phyloP scores from a whole-genome alignment of 345 rosid genomes.

The Raphanus raphanistrum region DNA sequence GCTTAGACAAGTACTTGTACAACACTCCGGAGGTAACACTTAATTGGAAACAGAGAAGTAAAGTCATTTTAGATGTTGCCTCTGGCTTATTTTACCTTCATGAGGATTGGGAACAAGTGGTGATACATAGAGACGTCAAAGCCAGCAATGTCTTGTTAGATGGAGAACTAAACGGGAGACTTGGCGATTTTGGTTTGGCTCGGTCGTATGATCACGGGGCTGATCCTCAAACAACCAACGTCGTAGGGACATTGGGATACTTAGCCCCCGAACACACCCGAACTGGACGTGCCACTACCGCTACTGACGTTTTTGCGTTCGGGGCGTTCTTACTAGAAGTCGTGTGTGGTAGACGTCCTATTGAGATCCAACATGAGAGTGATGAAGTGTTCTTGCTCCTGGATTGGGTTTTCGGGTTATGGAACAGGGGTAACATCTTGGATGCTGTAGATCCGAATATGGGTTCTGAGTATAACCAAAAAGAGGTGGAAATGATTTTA shows the following conservation, averaged over 20 bases:
- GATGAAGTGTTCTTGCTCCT: neutral
- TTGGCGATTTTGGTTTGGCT: neutral
- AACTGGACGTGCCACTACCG: neutral
- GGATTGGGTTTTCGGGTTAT: neutral
- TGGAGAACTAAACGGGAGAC: neutral
- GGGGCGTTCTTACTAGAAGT: neutral
- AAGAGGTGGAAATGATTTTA: neutral
- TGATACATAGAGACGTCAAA: neutral
- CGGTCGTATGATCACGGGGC: neutral
- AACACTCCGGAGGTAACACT: neutral
- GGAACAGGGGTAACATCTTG: neutral
- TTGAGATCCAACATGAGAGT: neutral
- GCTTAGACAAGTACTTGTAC: neutral
- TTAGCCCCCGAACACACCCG: neutral
- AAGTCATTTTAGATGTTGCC: neutral
- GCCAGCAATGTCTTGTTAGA: neutral
- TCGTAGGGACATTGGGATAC: neutral
- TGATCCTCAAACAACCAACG: neutral
- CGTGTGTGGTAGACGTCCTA: neutral
- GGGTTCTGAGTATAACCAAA: neutral
- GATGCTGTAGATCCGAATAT: neutral
- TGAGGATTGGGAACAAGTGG: neutral
- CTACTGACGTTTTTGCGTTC: neutral
- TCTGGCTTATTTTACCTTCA: neutral
- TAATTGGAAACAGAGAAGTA: neutral